phyloP scores from a whole-genome alignment of 2,329 filamentous ascomycete species.

The Plenodomus tracheiphilus region DNA sequence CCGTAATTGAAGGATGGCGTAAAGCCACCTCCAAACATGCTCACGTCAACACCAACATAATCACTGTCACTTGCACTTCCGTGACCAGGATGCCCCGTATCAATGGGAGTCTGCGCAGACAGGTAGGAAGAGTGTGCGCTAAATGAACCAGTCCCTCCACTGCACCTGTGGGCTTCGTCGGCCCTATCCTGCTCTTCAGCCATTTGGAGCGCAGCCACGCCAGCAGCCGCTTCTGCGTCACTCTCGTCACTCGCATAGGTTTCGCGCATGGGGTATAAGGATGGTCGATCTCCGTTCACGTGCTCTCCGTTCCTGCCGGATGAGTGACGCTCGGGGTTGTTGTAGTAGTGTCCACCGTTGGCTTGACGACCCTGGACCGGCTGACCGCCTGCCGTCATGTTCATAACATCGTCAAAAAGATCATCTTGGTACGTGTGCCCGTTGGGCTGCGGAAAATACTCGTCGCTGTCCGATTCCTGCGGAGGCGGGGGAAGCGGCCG shows the following conservation, averaged over 20 bases:
- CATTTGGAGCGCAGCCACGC: slow-evolving; percentile 79
- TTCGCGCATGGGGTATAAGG: slow-evolving; percentile 36
- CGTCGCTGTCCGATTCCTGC: slow-evolving; percentile 52
- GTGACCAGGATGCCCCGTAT: slow-evolving; percentile 16
- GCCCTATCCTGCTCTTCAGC: slow-evolving; percentile 76
- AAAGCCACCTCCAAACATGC: slow-evolving; percentile 73
- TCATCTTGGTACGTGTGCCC: slow-evolving; percentile 54
- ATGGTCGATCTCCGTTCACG: slow-evolving; percentile 54
- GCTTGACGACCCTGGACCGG: slow-evolving; percentile 44
- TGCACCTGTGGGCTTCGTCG: slow-evolving; percentile 61
- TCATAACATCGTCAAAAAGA: slow-evolving; percentile 61
- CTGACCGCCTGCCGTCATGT: slow-evolving; percentile 44
- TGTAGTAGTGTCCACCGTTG: slow-evolving; percentile 38
- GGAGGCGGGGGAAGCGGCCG: slow-evolving; percentile 65
- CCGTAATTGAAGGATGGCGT: slow-evolving; percentile 65
- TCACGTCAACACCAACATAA: slow-evolving; percentile 71
- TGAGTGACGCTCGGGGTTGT: slow-evolving; percentile 20
- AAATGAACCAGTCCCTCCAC: slow-evolving; percentile 58
- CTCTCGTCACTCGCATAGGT: slow-evolving; percentile 67
- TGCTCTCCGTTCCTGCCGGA: slow-evolving; percentile 39
- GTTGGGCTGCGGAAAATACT: slow-evolving; percentile 45
- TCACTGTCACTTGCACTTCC: slow-evolving; percentile 65
- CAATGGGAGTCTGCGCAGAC: slow-evolving; percentile 47
- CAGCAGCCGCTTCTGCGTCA: slow-evolving; percentile 84
- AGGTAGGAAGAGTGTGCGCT: slow-evolving; percentile 50